Evolutionary conservation across 129 eudicot genomes (phyloP), one percentile per base, ranked within the genome.

Genomic region (Flaveria bidentis): DNA sequence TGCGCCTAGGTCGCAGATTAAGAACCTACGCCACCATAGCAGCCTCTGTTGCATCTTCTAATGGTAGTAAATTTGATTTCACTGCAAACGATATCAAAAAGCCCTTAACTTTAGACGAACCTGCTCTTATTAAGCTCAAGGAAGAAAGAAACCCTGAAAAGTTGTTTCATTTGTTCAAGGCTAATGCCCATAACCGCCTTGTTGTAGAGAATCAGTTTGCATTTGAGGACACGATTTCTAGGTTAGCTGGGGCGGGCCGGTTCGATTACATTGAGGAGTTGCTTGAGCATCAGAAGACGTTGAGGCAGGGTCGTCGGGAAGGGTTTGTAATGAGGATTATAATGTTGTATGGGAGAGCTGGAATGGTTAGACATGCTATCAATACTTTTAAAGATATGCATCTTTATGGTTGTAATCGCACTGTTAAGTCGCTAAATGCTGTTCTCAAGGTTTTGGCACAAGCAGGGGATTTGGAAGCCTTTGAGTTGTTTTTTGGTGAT

Each of bases 341-440:
- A 74, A 88, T 77, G 96, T 69, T 92, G 75, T 92, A 92, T 77
- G 98, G 96, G 5, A 92, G 77, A 63, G 94, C 90, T 33, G 94
- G 96, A 14, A 92, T 92, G 98, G 50, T 47, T 81, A 78, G 82
- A 49, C 94, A 86, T 71, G 96, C 96, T 10, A 36, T 92, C 14
- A 61, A 76, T 69, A 90, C 98, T 18, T 90, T 88, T 28, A 82
- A 72, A 57, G 82, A 86, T 82, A 90, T 92, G 98, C 91, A 89
- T 78, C 67, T 86, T 73, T 89, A 84, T 65, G 87, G 95, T 23
- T 92, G 98, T 85, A 13, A 33, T 8, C 71, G 89, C 14, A 86
- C 83, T 57, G 92, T 86, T 61, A 90, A 92, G 55, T 92, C 98
- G 1, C 76, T 92, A 12, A 92, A 92, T 85, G 96, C 94, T 14